Percentiles rank a stretch among this genome's conserved stretches.
phyloP scores from a whole-genome alignment of 257 asterid genomes.

The Capsicum pubescens region DNA sequence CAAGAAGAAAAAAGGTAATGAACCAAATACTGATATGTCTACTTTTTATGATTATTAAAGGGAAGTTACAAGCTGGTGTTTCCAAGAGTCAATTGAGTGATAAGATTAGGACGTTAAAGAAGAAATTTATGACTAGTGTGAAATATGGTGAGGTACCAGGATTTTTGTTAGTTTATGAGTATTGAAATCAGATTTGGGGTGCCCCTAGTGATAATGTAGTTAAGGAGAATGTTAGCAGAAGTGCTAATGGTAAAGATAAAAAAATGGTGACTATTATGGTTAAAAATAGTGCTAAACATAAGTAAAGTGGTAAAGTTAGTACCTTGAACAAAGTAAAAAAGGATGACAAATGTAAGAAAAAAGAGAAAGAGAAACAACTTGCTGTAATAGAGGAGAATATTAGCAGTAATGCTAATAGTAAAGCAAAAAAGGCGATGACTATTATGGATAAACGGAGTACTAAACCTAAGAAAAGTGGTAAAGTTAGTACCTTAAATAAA shows the following conservation, averaged over 20 bases:
- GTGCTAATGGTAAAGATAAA: no score
- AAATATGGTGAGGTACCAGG: conserved; percentile 50
- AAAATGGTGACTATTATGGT: no score
- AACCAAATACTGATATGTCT: conserved; percentile 25
- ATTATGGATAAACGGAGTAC: background rate
- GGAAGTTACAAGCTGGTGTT: conserved; percentile 43
- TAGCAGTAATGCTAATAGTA: conserved; percentile 24
- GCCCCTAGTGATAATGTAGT: background rate
- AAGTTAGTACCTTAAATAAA: background rate
- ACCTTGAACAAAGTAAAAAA: no score
- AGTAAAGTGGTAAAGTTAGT: no score
- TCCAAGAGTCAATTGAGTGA: conserved; percentile 46
- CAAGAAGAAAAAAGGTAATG: conserved; percentile 41
- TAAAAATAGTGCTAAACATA: no score
- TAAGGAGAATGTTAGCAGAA: background rate
- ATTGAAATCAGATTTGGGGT: conserved; percentile 41
- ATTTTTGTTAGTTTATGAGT: conserved; percentile 36
- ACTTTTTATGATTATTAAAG: conserved; percentile 44
- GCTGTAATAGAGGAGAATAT: no score
- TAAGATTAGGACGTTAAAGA: conserved; percentile 54
- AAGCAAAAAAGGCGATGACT: background rate
- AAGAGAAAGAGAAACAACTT: no score
- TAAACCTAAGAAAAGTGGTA: conserved; percentile 12
- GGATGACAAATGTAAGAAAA: no score
- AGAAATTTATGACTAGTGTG: conserved; percentile 45